A percentile compares a stretch with the other conserved stretches of the same genome.
Conservation (phyloP, 768 basidiomycete species). For the Peribolospora kevripleyi region DNA sequence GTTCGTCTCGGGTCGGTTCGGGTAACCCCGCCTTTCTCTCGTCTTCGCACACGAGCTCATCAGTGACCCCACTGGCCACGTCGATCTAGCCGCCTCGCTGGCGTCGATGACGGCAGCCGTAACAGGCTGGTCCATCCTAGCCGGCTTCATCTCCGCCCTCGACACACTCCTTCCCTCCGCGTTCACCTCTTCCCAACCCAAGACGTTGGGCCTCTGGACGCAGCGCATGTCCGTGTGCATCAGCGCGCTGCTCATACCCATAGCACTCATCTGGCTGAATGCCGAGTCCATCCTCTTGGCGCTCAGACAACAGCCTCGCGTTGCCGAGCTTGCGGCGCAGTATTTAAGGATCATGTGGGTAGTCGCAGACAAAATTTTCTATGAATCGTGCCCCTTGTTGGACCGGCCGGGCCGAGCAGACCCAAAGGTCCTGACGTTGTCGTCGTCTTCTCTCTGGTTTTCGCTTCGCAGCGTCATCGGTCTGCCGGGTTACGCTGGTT, state of each 20-base stretch:
- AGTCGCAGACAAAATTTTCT: not conserved
- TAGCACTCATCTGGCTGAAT: slow-evolving; percentile 52
- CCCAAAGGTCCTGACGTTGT: not conserved
- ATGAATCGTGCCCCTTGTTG: not conserved
- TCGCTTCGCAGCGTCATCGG: slow-evolving; percentile 7
- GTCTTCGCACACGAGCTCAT: not conserved
- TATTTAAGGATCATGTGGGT: slow-evolving; percentile 9
- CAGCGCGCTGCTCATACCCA: slow-evolving; percentile 20
- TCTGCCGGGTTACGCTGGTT: slow-evolving; percentile 14
- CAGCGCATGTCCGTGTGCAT: slow-evolving; percentile 9
- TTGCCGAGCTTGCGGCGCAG: slow-evolving; percentile 7
- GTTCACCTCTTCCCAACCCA: slow-evolving; percentile 69
- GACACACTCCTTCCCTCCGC: slow-evolving; percentile 86
- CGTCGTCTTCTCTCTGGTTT: not conserved
- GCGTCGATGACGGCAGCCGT: slow-evolving; percentile 24
- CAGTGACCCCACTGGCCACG: not conserved
- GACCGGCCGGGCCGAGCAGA: not conserved
- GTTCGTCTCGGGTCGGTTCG: too few relatives aligned
- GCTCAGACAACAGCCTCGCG: slow-evolving; percentile 19
- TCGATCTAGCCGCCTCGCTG: slow-evolving; percentile 4
- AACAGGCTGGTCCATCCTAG: slow-evolving; percentile 53
- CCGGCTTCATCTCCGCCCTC: slow-evolving; percentile 58
- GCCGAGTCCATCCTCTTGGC: slow-evolving; percentile 49
- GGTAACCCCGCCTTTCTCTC: not conserved
- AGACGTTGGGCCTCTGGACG: slow-evolving; percentile 26